Conservation (phyloP, 768 basidiomycete species). For the Mycena crocata region DNA sequence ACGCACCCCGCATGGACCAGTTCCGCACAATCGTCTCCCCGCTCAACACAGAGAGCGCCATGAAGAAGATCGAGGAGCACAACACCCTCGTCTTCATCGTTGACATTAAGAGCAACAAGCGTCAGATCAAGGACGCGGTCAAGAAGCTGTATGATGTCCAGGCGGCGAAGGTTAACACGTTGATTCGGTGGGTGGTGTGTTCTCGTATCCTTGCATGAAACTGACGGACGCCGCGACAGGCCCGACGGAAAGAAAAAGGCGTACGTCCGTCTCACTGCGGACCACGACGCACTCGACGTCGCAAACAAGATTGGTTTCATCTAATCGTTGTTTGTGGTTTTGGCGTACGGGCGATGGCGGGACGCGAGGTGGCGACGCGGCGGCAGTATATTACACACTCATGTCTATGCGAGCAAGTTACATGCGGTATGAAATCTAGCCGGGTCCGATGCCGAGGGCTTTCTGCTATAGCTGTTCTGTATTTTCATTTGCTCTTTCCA, state of each 20-base stretch:
- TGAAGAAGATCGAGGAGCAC: slow-evolving; percentile 99
- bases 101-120: slow-evolving; percentile 95
- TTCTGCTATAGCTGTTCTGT: no score
- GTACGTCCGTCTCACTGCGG: slow-evolving; percentile 94
- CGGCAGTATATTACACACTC: no score
- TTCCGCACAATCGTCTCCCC: slow-evolving; percentile 94
- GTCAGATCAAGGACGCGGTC: slow-evolving; percentile 99
- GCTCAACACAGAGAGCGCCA: slow-evolving; percentile 95
- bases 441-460: no score
- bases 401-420: no score
- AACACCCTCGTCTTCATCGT: slow-evolving; percentile 99
- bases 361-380: no score
- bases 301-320: slow-evolving; percentile 89
- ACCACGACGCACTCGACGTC: slow-evolving; percentile 96
- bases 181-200: slow-evolving; percentile 64
- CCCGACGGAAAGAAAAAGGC: slow-evolving; percentile 99
- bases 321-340: background rate
- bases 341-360: no score
- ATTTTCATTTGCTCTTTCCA: no score
- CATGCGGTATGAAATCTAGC: no score
- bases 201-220: background rate
- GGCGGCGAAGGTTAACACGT: slow-evolving; percentile 96
- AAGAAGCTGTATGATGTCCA: slow-evolving; percentile 99
- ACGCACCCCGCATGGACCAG: slow-evolving; percentile 96
- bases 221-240: slow-evolving; percentile 43